phyloP scores from a whole-genome alignment of 2,329 filamentous ascomycete species.

The Cercospora nicotianae region DNA sequence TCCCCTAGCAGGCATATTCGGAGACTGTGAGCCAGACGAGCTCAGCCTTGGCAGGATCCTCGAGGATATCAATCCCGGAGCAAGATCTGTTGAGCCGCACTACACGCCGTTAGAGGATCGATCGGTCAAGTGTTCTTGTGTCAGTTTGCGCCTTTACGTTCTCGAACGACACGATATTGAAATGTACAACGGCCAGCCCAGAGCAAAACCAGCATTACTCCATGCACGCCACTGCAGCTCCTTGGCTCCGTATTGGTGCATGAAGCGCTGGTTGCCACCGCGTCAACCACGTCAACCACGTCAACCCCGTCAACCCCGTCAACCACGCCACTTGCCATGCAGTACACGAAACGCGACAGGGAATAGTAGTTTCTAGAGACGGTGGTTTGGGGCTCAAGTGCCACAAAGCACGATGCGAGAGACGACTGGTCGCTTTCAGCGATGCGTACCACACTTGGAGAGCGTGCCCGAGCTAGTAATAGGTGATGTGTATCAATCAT shows the following conservation, averaged over 20 bases:
- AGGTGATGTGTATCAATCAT: neutral
- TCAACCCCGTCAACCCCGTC: neutral
- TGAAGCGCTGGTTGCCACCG: neutral
- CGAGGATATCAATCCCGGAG: neutral
- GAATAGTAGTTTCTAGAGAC: neutral
- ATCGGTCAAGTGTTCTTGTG: conserved; percentile 1
- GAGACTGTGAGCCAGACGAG: conserved; percentile 6
- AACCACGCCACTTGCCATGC: neutral
- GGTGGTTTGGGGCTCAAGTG: neutral
- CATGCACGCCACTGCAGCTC: neutral
- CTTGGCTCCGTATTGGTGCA: neutral
- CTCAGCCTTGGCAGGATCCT: neutral
- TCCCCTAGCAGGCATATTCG: neutral
- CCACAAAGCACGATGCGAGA: neutral
- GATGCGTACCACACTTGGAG: conserved; percentile 2
- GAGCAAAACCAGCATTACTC: neutral
- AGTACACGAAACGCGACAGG: neutral
- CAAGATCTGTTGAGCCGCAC: neutral
- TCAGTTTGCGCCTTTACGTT: neutral
- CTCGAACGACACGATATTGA: conserved; percentile 5
- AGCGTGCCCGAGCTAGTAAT: neutral
- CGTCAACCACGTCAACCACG: neutral
- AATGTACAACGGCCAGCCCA: neutral
- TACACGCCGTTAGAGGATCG: neutral
- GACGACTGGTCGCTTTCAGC: neutral